A percentile compares a stretch with the other conserved stretches of the same genome.
Evolutionary conservation across 345 rosid genomes (phyloP).

Genomic region (Anacardium occidentale): DNA sequence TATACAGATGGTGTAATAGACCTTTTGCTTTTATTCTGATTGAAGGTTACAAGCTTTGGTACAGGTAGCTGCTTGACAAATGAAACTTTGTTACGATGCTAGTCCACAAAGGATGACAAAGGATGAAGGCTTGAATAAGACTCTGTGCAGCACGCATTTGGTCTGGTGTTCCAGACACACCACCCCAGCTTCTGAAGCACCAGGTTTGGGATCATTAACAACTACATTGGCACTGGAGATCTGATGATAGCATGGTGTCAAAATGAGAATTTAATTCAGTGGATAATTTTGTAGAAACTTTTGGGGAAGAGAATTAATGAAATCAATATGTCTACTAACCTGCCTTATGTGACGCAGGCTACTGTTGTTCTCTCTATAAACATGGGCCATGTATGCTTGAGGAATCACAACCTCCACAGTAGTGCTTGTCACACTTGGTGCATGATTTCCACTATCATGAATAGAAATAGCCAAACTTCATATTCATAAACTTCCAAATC

Average conservation of each 20-base stretch:
- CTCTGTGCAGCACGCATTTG: slow-evolving; percentile 69
- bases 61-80: not conserved
- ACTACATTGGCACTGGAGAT: slow-evolving; percentile 68
- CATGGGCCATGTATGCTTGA: slow-evolving; percentile 49
- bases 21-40: not conserved
- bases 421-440: slow-evolving; percentile 32
- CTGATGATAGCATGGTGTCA: slow-evolving; percentile 32
- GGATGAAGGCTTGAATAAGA: slow-evolving; percentile 70
- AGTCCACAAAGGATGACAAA: slow-evolving; percentile 54
- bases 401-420: slow-evolving; percentile 70
- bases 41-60: not conserved
- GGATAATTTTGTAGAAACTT: not conserved
- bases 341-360: slow-evolving; percentile 64
- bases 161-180: slow-evolving; percentile 62
- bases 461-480: not conserved
- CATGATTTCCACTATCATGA: slow-evolving; percentile 48
- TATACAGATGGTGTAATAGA: not conserved
- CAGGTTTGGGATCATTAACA: slow-evolving; percentile 65
- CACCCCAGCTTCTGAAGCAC: slow-evolving; percentile 58
- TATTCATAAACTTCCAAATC: not conserved
- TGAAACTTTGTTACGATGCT: slow-evolving; percentile 19
- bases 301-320: not conserved
- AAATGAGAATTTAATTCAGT: not conserved
- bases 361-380: slow-evolving; percentile 65
- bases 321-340: slow-evolving; percentile 35